Conservation (phyloP, 768 basidiomycete genomes). For the Chalciporus chontae region DNA sequence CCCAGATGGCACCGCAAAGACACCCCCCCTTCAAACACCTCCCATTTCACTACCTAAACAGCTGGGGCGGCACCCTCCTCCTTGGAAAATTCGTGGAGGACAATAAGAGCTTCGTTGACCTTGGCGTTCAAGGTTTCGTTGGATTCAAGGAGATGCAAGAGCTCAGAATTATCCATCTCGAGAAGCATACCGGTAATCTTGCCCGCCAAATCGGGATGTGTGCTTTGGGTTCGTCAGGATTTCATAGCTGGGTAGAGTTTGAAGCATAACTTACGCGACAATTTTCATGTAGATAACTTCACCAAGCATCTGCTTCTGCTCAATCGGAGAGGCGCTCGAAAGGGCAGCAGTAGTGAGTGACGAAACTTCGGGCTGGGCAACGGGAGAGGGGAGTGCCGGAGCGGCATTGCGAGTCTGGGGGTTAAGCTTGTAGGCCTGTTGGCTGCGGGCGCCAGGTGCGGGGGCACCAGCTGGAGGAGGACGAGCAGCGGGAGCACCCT, state of each 20-base stretch:
- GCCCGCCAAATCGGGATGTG: constrained; percentile 91
- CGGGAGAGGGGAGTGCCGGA: constrained; percentile 35
- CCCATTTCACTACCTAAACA: constrained; percentile 1
- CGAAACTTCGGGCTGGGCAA: constrained; percentile 43
- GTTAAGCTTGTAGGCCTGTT: constrained; percentile 31
- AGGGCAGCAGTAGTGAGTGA: constrained; percentile 61
- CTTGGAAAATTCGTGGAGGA: constrained; percentile 80
- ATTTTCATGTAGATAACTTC: constrained; percentile 96
- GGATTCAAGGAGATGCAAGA: constrained; percentile 83
- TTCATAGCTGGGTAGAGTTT: neutral
- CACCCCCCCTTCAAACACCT: constrained; percentile 1
- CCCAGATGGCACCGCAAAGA: constrained; percentile 10
- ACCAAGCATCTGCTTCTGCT: constrained; percentile 99
- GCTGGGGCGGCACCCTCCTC: constrained; percentile 24
- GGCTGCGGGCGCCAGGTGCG: constrained; percentile 37
- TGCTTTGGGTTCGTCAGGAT: constrained; percentile 35
- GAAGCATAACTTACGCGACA: constrained; percentile 49
- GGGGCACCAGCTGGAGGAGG: constrained; percentile 44
- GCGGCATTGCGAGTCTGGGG: constrained; percentile 36
- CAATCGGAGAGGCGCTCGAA: constrained; percentile 58
- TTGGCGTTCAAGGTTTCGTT: constrained; percentile 82
- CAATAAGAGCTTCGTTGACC: constrained; percentile 86
- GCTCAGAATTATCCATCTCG: constrained; percentile 97
- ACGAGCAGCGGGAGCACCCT: constrained; percentile 41
- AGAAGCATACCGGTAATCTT: constrained; percentile 99